Base-by-base conservation (phyloP, 257 asterid genomes). In the Nicotiana attenuata region DNA sequence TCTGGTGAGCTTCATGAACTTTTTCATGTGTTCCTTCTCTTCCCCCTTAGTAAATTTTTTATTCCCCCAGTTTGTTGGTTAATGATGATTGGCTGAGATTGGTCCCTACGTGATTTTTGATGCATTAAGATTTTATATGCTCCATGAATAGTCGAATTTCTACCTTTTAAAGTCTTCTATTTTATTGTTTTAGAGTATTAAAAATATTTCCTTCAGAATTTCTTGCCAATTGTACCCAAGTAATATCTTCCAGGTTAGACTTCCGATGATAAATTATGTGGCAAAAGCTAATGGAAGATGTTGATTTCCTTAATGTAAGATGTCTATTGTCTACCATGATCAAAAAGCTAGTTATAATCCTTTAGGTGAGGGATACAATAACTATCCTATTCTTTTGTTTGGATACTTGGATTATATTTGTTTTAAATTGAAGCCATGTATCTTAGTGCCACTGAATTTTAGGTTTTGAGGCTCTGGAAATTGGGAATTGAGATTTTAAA, bases 1-100 rank as follows among this genome's bases (percentile, higher is more conserved):
- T 84, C 95, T 7, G 87, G 98, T 92, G 67, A 87, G 64, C 52
- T 69, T 82, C 38, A 73, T 73, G 41, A 45, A 24, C 41, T 17
- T 47, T 3, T 73, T 24, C 15, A 24, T 22, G 41, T 24, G 26
- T 16, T 73, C 16, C 38, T 29, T 73, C 50, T 73, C 41, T 7
- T 50, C 15, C 2, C 41, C 61, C 79, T 8, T 24, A 7, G 41
- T 47, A 73, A 50, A 10, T 50, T 71, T 73, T 73, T 41, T 41
- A 50, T 73, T 16, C 26, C 63, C 41, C 14, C 4, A 50, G 19
- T 47, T 47, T 38, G 26, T 73, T 73, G 17, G 56, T 52, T 47
- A 73, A 50, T 50, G 79, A 24, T 47, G 38, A 24, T 73, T 50
- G 79, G 79, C 26, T 73, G 79, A 73, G 79, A 71, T 45, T 13